Base-by-base conservation (phyloP, 495 filamentous ascomycete species). In the Umbilicaria muhlenbergii region DNA sequence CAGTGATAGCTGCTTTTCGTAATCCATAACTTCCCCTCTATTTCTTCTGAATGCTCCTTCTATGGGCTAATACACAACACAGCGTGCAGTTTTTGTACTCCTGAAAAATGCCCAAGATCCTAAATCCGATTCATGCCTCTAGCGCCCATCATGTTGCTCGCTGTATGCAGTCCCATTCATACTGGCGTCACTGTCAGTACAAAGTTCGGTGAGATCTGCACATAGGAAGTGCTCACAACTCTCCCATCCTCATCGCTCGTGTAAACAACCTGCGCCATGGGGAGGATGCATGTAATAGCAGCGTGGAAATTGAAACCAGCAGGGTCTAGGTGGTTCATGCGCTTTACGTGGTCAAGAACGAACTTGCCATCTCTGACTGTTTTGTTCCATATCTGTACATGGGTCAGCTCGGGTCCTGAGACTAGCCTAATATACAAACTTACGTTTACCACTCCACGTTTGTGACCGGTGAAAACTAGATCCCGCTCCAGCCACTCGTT, bases 401-500 rank as follows among this genome's bases (percentile, higher is more conserved):
- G 12, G 11, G 19, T 34, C 15, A 32, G 19, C 32, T 15, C 33
- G 12, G 18, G 11, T 31, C 13, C 12, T 34, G 24, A 38, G 15
- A 38, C 21, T 15, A 0, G 3, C 18, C n/a, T 13, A 6, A 17
- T 18, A 28, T 19, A 17, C 34, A 0, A 6, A 47, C 56, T 49
- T 51, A 72, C 76, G 59, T 94, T 94, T 34, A 89, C 89, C 11
- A 88, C 71, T 0, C 91, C 91, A 38, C 79, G 62, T 54, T 70
- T 68, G 52, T 95, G 92, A 0, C 91, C 91, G 0, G 89, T 96
- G 39, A 98, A 83, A 32, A 95, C 61, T 32, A 98, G 65, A 32
- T 83, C 78, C 32, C 81, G 77, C 64, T 92, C 86, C 0, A 93
- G 68, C 83, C 88, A 96, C 65, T 94, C 91, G 50, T 87, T 94